Evolutionary conservation across 176 grass and related monocot species (phyloP), one percentile per base, ranked within the genome.

Genomic region (Eleusine coracana): DNA sequence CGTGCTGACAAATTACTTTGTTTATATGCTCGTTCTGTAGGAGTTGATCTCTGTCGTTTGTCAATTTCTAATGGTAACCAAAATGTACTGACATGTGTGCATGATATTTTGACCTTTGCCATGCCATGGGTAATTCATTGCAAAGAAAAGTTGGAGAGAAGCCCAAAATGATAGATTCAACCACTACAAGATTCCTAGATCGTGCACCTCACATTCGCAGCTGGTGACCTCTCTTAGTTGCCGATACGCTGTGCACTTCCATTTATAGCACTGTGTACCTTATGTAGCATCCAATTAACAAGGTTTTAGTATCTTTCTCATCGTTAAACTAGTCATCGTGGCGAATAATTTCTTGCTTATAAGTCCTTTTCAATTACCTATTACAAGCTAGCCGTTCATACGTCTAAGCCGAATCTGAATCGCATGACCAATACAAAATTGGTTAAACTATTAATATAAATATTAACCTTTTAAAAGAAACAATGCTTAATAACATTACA

Each of bases 121-220:
- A 27, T 50, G 39, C 52, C 8, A 27, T 50, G 39, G 44, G 25
- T 52, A 4, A 5, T 5, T 52, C 51, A 8, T 28, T 37, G 10
- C 7, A 36, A 45, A 31, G 37, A 55, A 45, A 45, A 45, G 31
- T 34, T 34, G 31, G 31, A 34, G 31, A 34, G 31, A 45, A 45
- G 10, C 7, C 42, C 14, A 3, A 52, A 52, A 52, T 17, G 48
- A 16, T 50, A 15, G 48, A 58, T 65, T 79, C 73, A 76, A 0
- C 41, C 80, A 82, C 78, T 66, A 49, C 67, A 21, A 76, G 70
- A 78, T 87, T 84, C 80, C 46, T 76, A 23, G 78, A 87, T 23
- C 74, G 31, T 9, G 41, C 41, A 44, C 41, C 41, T 44, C 41
- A 44, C 10, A 46, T 46, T 46, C 44, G 44, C 10, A 16, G 50